Percentiles rank a stretch among this genome's conserved stretches.
Conservation (phyloP, 2,329 filamentous ascomycete species). For the Monilinia vaccinii-corymbosi region DNA sequence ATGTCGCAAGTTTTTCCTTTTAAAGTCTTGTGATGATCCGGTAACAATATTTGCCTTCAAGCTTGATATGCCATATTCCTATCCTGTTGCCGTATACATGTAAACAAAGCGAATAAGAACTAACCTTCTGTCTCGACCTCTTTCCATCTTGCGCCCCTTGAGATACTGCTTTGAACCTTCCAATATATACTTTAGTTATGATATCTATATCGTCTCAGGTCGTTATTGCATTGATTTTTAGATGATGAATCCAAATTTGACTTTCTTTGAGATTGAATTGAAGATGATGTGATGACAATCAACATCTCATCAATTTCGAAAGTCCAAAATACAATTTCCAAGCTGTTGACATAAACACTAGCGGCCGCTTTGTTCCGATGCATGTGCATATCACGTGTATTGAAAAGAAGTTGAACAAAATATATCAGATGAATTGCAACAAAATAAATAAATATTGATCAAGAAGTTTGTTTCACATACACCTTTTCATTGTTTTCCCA, state of each 20-base stretch:
- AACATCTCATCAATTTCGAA: not conserved
- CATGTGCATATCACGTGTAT: not conserved
- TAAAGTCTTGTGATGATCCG: not conserved
- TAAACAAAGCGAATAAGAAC: constrained; percentile 15
- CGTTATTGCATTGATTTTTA: not conserved
- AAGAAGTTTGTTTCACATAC: not conserved
- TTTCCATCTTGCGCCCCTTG: not conserved
- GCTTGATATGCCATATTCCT: not conserved
- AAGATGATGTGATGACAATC: constrained; percentile 6
- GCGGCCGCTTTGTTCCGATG: constrained; percentile 2
- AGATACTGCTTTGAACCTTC: not conserved
- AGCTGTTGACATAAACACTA: not conserved
- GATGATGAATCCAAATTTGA: not conserved
- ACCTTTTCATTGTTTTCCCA: not conserved
- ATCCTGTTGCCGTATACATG: not conserved
- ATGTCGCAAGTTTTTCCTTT: not conserved
- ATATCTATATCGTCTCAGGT: not conserved
- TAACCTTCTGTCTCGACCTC: constrained; percentile 34
- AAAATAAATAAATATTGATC: not conserved
- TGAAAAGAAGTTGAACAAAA: not conserved
- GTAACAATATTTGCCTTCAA: not conserved
- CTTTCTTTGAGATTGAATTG: not conserved
- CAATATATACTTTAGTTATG: not conserved
- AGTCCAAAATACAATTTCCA: constrained; percentile 4
- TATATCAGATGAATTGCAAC: not conserved